Percentiles rank a stretch among this genome's conserved stretches.
Evolutionary conservation across 2,329 filamentous ascomycete species (phyloP).

Genomic region (Penicillium sp.): DNA sequence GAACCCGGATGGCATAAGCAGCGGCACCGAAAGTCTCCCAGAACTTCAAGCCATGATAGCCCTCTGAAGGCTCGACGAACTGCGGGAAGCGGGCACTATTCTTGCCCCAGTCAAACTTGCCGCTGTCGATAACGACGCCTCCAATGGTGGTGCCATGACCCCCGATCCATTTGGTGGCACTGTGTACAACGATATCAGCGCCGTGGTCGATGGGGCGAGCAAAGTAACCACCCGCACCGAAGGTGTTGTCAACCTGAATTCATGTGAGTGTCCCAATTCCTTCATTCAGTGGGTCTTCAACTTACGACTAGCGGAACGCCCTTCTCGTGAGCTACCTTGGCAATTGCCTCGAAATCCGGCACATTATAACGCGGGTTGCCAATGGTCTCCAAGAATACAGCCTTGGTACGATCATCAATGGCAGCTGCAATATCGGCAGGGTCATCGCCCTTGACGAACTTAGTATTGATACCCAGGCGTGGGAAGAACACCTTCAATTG

Average conservation of each 20-base stretch:
- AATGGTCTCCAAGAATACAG: slow-evolving; percentile 87
- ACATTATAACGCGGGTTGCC: slow-evolving; percentile 94
- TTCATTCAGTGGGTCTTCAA: neutral
- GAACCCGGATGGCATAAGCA: slow-evolving; percentile 81
- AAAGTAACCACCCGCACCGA: slow-evolving; percentile 90
- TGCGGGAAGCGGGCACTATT: slow-evolving; percentile 84
- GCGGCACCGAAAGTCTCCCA: slow-evolving; percentile 86
- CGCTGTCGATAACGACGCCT: slow-evolving; percentile 81
- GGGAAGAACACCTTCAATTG: slow-evolving; percentile 91
- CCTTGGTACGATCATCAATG: slow-evolving; percentile 93
- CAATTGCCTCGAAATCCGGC: slow-evolving; percentile 85
- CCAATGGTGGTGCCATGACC: slow-evolving; percentile 91
- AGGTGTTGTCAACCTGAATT: slow-evolving; percentile 82
- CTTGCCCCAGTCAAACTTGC: slow-evolving; percentile 92
- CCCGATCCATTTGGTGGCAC: slow-evolving; percentile 95
- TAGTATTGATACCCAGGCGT: slow-evolving; percentile 82
- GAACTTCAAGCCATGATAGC: slow-evolving; percentile 56
- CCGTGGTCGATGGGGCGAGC: slow-evolving; percentile 83
- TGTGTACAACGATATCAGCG: slow-evolving; percentile 91
- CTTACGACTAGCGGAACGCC: slow-evolving; percentile 64
- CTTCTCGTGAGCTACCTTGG: slow-evolving; percentile 71
- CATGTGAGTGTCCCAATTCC: neutral
- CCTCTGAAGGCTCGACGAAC: slow-evolving; percentile 80
- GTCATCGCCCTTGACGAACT: slow-evolving; percentile 81
- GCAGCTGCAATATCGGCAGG: slow-evolving; percentile 74